Evolutionary conservation across 2,329 filamentous ascomycete genomes (phyloP), one percentile per base, ranked within the genome.

Genomic region (Byssochlamys sp.): DNA sequence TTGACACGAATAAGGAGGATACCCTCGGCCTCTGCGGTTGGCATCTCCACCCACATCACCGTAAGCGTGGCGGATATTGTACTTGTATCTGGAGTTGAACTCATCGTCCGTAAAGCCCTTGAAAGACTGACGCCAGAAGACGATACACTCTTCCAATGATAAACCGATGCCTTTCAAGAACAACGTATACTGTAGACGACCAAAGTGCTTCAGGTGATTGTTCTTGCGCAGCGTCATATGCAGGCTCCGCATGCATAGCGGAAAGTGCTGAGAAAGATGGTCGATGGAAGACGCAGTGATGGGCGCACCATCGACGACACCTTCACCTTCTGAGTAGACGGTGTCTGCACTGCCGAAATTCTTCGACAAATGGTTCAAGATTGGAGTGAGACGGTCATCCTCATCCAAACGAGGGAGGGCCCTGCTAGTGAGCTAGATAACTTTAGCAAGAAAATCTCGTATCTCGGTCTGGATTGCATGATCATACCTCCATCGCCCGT

Each of bases 41-140:
- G 85, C 81, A 73, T 97, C 92, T 58, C 92, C 92, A 56, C 94
- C 94, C 0, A 97, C 94, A 67, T 97, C 92, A 63, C 94, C 94
- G 71, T 97, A 99, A 0, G 81, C 75, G 80, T 99, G 92, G n/a
- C 91, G 88, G 58, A 97, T 84, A 71, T 99, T 97, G 81, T 99
- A 99, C 51, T 89, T 84, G 76, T 99, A 97, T 70, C 96, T 91
- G 70, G 96, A 97, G 75, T 95, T 95, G 81, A 97, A 99, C 35
- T 87, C 87, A 67, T 97, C 92, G 67, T 97, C 94, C 0, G 89
- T 91, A 62, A 95, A 84, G 63, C 90, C 88, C 70, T 85, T 85
- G 81, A 99, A 97, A 28, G 82, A 80, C 61, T 84, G 82, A 10
- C 94, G 86, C 94, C 94, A 99, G 78, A 99, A 99, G 11, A 90